Conservation (phyloP, 306 rosid genomes). For the Acacia melanoxylon region DNA sequence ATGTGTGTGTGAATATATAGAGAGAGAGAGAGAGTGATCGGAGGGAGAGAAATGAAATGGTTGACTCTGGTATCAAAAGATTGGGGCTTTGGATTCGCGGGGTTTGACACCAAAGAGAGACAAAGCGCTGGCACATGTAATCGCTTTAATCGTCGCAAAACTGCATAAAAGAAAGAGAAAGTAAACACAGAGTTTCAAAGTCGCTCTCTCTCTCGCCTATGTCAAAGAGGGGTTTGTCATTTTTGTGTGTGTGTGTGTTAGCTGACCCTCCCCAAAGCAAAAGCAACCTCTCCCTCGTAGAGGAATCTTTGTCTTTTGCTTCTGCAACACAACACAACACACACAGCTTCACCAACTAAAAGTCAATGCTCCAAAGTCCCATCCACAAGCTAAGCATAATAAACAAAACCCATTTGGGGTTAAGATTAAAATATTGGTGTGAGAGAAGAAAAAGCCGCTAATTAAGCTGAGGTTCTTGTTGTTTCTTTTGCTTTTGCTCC, state of each 20-base stretch:
- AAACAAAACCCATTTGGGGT: not conserved
- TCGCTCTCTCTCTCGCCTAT: constrained; percentile 23
- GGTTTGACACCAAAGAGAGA: constrained; percentile 37
- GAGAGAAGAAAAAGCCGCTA: constrained; percentile 51
- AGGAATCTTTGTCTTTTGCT: constrained; percentile 65
- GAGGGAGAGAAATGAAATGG: constrained; percentile 21
- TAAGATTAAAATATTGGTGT: constrained; percentile 20
- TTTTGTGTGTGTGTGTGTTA: constrained; percentile 20
- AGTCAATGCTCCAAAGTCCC: constrained; percentile 67
- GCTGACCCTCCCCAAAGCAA: constrained; percentile 39
- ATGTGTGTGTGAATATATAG: not conserved
- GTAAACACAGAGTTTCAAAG: constrained; percentile 43
- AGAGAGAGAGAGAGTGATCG: not conserved
- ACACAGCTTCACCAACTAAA: not conserved
- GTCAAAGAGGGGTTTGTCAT: constrained; percentile 39
- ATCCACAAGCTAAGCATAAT: constrained; percentile 49
- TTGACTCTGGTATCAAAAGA: constrained; percentile 48
- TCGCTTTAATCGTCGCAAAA: constrained; percentile 52
- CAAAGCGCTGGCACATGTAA: constrained; percentile 21
- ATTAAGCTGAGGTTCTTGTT: constrained; percentile 41
- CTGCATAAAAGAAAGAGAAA: constrained; percentile 64
- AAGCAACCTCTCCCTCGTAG: constrained; percentile 60
- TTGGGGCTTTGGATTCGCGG: constrained; percentile 70
- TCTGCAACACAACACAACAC: not conserved
- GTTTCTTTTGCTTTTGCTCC: not conserved